Base-by-base conservation (phyloP, 345 rosid genomes). In the Pistacia integerrima region DNA sequence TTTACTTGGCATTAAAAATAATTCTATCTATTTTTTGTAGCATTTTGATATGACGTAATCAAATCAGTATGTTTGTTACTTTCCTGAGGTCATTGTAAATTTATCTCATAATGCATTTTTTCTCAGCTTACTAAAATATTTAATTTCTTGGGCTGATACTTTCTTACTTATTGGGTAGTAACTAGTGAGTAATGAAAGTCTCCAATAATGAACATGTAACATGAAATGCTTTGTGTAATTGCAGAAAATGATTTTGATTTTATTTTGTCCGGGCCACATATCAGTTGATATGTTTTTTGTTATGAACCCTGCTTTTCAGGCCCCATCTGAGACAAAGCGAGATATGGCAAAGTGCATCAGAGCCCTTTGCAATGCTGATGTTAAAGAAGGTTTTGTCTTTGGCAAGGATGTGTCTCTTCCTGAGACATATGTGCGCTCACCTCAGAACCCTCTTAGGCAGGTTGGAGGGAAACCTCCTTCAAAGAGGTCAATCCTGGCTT, bases 341-440 rank as follows among this genome's bases (percentile, higher is more conserved):
- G 33, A 82, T 76, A 95, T 95, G 99, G 80, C 83, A 46, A 90
- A 90, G 67, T 95, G 92, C 88, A 89, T 93, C 75, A 88, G 99
- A 79, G 93, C 99, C 61, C 90, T 95, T 77, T 95, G 99, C 88
- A 93, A 95, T 59, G 69, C 98, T 14, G 98, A 95, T 75, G 87
- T 88, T 52, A 89, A 88, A 80, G 93, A 87, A 90, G 99, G 93
- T 64, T 95, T 91, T 72, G 84, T 88, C 68, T 89, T 95, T 67
- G 98, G 99, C 35, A 95, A 93, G 84, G 99, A 95, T 58, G 92
- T 81, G 46, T 89, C 99, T 63, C 93, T 95, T 51, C 99, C 99
- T 0, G 97, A 93, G 86, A 95, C 99, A 33, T 79, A 70, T 33
- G 89, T 95, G 52, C 91, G 79, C 41, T 56, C 76, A 51, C 88